Evolutionary conservation across 2,329 filamentous ascomycete genomes (phyloP).

Genomic region (Emericellopsis cladophorae): DNA sequence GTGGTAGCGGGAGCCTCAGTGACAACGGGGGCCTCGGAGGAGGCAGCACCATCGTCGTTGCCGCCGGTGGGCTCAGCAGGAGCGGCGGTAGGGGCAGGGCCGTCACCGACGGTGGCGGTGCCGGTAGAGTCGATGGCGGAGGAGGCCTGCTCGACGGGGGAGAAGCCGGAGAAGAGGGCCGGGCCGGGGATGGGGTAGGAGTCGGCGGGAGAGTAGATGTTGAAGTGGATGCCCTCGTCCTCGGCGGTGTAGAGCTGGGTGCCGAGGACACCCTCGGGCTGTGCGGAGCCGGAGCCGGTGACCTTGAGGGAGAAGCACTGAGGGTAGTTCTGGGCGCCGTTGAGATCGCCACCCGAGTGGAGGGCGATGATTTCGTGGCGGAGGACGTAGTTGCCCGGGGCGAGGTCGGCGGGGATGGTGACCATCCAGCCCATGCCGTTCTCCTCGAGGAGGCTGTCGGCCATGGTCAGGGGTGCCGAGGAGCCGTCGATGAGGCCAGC

Average conservation of each 20-base stretch:
- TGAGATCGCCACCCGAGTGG: slow-evolving; percentile 23
- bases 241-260: slow-evolving; percentile 11
- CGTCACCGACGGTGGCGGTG: slow-evolving; percentile 2
- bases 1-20: not conserved
- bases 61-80: not conserved
- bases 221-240: slow-evolving; percentile 15
- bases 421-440: slow-evolving; percentile 16
- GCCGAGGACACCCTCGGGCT: slow-evolving; percentile 14
- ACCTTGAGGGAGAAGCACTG: slow-evolving; percentile 33
- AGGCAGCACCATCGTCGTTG: not conserved
- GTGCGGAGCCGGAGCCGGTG: slow-evolving; percentile 20
- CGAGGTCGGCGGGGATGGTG: slow-evolving; percentile 17
- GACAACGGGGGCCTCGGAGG: not conserved
- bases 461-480: slow-evolving; percentile 19
- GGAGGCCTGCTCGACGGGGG: slow-evolving; percentile 1
- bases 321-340: slow-evolving; percentile 35
- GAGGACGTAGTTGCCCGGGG: slow-evolving; percentile 27
- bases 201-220: slow-evolving; percentile 9
- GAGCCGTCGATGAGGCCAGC: slow-evolving; percentile 35
- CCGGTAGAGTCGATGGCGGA: slow-evolving; percentile 1
- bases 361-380: slow-evolving; percentile 37
- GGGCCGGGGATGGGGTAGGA: slow-evolving; percentile 10
- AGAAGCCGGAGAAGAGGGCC: slow-evolving; percentile 4
- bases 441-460: slow-evolving; percentile 24
- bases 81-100: slow-evolving; percentile 2